These are phyloP conservation scores for Galerina marginata DNA, from an alignment of 768 basidiomycete species.

Conservation along the genomic window DNA sequence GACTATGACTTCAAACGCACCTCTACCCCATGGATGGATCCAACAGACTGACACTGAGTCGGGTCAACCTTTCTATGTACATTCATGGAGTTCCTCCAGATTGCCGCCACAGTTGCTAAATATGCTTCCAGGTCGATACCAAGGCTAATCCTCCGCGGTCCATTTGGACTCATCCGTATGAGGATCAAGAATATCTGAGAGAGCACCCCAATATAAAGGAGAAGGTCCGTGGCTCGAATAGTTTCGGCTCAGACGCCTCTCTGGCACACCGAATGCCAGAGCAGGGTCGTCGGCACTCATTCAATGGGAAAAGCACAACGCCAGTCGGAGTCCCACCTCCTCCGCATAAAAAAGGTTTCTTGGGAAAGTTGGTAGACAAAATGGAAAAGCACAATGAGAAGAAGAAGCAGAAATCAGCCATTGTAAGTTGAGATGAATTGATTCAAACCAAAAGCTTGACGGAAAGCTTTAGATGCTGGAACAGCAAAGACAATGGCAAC, in stretches of 20 bases:
- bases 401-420: too few relatives aligned
- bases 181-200: slow-evolving; percentile 28
- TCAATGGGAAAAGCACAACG: slow-evolving; percentile 14
- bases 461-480: too few relatives aligned
- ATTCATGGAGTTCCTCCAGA: slow-evolving; percentile 42
- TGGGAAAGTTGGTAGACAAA: too few relatives aligned
- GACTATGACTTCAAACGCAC: slow-evolving; percentile 19
- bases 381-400: too few relatives aligned
- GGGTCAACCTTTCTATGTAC: slow-evolving; percentile 47
- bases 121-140: slow-evolving; percentile 60
- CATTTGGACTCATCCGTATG: too few relatives aligned
- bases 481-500: slow-evolving; percentile 11
- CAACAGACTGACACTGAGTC: slow-evolving; percentile 33
- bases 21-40: slow-evolving; percentile 52
- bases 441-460: too few relatives aligned
- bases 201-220: slow-evolving; percentile 53
- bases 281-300: slow-evolving; percentile 33
- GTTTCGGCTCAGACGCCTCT: slow-evolving; percentile 3
- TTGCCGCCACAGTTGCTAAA: not conserved
- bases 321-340: too few relatives aligned
- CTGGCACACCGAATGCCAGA: slow-evolving; percentile 11
- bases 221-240: slow-evolving; percentile 20
- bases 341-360: too few relatives aligned
- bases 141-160: slow-evolving; percentile 53
- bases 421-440: too few relatives aligned